A percentile compares a stretch with the other conserved stretches of the same genome.
phyloP scores from a whole-genome alignment of 1,284 basidiomycete genomes.

The Nidula niveotomentosa region DNA sequence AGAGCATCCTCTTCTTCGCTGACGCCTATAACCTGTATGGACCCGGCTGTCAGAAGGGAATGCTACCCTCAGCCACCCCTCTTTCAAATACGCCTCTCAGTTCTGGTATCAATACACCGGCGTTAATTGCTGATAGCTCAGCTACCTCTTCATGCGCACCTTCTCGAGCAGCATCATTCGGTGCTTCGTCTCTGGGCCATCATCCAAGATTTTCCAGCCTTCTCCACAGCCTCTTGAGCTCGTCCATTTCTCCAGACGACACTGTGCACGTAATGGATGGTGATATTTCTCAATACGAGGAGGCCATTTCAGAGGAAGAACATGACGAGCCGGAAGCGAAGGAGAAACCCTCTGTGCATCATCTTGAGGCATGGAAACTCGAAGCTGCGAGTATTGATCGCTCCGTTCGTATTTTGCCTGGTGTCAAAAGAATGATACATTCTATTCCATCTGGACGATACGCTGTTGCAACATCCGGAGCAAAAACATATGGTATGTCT shows the following conservation, averaged over 20 bases:
- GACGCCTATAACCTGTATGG: constrained; percentile 59
- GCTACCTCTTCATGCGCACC: constrained; percentile 21
- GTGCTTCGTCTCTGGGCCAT: constrained; percentile 25
- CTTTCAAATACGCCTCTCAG: constrained; percentile 14
- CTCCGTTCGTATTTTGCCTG: constrained; percentile 73
- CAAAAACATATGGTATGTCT: constrained; percentile 64
- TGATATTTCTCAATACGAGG: constrained; percentile 29
- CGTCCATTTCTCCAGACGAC: constrained; percentile 14
- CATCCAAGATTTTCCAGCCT: constrained; percentile 52
- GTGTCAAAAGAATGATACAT: constrained; percentile 67
- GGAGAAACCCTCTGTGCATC: constrained; percentile 34
- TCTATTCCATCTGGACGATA: constrained; percentile 68
- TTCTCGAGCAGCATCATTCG: constrained; percentile 42
- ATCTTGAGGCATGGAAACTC: constrained; percentile 50
- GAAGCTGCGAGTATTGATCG: constrained; percentile 67
- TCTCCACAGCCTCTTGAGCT: constrained; percentile 44
- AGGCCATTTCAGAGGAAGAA: constrained; percentile 19
- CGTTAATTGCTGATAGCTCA: constrained; percentile 31
- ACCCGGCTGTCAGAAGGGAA: constrained; percentile 26
- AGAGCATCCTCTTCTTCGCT: constrained; percentile 71
- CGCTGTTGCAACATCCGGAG: constrained; percentile 77
- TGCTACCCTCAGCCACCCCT: constrained; percentile 11
- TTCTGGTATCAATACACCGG: constrained; percentile 39
- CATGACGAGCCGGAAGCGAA: constrained; percentile 39
- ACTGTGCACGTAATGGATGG: constrained; percentile 19